Evolutionary conservation across 2,329 filamentous ascomycete species (phyloP), one percentile per base, ranked within the genome.

Genomic region (Sordariomycetes sp.): DNA sequence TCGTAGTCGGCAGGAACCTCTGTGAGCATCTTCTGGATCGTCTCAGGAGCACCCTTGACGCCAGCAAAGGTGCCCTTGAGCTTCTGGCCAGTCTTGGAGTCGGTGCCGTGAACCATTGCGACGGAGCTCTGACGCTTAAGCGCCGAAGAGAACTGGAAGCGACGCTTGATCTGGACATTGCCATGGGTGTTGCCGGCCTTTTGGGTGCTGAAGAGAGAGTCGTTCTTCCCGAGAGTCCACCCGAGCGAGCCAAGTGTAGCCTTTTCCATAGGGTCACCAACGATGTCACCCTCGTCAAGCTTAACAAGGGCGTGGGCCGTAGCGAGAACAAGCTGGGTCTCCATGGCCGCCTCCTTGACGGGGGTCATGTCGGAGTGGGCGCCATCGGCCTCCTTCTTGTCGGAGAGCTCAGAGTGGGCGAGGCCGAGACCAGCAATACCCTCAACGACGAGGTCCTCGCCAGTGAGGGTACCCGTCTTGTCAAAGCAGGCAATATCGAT

Each of bases 221-320:
- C 90, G 45, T 94, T 92, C 50, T 78, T 82, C 31, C 88, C 88
- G n/a, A 98, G 72, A 37, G 73, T 79, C 92, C 92, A 98, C 35
- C 90, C 88, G 9, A 98, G 78, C 36, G 90, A 87, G 32, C 72
- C 68, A 19, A 98, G 67, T 2, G 92, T 96, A 29, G 92, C 92
- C 62, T 96, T 96, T 55, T 98, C 92, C 92, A 98, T 98, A 3
- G 92, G 92, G 52, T 98, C 92, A 49, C 92, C 92, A 29, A 98
- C 92, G 46, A 96, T 82, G 10, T 98, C 92, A 15, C 92, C 92
- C 55, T 98, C 92, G 45, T 98, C 92, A 12, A 98, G 72, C 55
- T 90, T 95, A 32, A 98, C 93, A 19, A 98, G 69, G 27, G 92
- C 92, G 54, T 98, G 92, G 3, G 92, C 92, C 10, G 88, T 94